Base-by-base conservation (phyloP, 2,329 filamentous ascomycete genomes). In the Aspergillus sp. region DNA sequence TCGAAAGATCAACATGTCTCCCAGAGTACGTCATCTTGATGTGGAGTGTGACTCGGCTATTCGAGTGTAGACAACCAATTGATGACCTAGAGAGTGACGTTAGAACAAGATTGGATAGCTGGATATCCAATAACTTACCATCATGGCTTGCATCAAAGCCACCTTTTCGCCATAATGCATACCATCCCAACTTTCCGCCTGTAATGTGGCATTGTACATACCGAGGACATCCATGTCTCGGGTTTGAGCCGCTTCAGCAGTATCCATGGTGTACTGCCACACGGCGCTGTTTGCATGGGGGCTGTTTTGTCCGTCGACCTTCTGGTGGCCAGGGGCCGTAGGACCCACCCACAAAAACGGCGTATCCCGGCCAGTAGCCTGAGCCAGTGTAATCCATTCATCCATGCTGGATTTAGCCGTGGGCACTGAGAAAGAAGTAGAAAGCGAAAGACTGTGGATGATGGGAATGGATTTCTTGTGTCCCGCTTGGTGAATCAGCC, bases 311-410 rank as follows among this genome's bases (percentile, higher is more conserved):
- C 50, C 45, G 12, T 51, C 46, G 28, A 59, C 56, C 27, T 66
- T 63, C 29, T 65, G 57, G 44, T 66, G 64, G 13, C 63, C 65
- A 7, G 65, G 59, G 6, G 67, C 65, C 26, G 60, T 62, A 19
- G 69, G 69, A 5, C 69, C 65, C 11, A 73, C 45, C 61, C 69
- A 70, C 12, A 74, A 61, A 50, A 72, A 68, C 4, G 70, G 69
- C 3, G 65, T 64, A 31, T 65, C 67, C 9, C 63, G 59, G 44
- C 60, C 56, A 8, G 61, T 66, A 27, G 53, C 49, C 40, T 61
- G 54, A 7, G 67, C 63, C 4, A 70, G 48, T 7, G 47, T 45
- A 13, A 64, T 53, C 66, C 69, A 71, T 55, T 72, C 67, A 26
- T 69, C 61, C 45, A 72, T 62, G 10, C 64, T 64, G 26, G 48